phyloP scores from a whole-genome alignment of 495 filamentous ascomycete genomes.

The Aspergillus baeticus region DNA sequence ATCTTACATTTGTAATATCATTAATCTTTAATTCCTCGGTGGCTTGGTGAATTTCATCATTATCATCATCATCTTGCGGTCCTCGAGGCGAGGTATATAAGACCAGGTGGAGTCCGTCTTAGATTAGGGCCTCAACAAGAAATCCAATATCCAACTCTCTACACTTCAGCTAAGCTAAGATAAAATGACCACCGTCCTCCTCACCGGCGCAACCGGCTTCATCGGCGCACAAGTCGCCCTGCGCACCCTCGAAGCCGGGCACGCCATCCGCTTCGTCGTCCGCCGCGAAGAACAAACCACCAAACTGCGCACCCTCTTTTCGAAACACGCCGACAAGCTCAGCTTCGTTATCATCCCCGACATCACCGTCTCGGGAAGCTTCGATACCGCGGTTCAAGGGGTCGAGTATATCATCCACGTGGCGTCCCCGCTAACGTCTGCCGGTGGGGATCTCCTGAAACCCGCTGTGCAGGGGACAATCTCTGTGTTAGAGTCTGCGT shows the following conservation, averaged over 20 bases:
- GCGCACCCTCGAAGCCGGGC: slow-evolving; percentile 21
- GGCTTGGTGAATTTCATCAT: too few relatives aligned
- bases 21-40: too few relatives aligned
- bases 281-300: slow-evolving; percentile 23
- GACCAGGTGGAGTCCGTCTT: too few relatives aligned
- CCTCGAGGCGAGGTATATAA: too few relatives aligned
- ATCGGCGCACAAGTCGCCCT: slow-evolving; percentile 32
- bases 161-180: neutral
- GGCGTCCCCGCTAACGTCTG: slow-evolving; percentile 41
- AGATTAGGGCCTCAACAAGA: too few relatives aligned
- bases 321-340: slow-evolving; percentile 14
- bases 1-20: too few relatives aligned
- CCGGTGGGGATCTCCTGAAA: slow-evolving; percentile 23
- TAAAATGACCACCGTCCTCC: slow-evolving; percentile 19
- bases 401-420: slow-evolving; percentile 52
- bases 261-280: slow-evolving; percentile 23
- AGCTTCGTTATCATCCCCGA: slow-evolving; percentile 48
- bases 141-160: too few relatives aligned
- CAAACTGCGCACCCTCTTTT: slow-evolving; percentile 17
- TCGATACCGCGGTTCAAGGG: slow-evolving; percentile 44
- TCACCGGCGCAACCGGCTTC: slow-evolving; percentile 36
- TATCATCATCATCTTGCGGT: too few relatives aligned
- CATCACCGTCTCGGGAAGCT: slow-evolving; percentile 40
- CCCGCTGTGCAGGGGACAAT: slow-evolving; percentile 38
- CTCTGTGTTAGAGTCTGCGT: slow-evolving; percentile 37